Percentiles rank a stretch among this genome's conserved stretches.
These are phyloP conservation scores for Pseudogymnoascus sp. DNA, from an alignment of 2,329 filamentous ascomycete genomes.

Conservation along the genomic window DNA sequence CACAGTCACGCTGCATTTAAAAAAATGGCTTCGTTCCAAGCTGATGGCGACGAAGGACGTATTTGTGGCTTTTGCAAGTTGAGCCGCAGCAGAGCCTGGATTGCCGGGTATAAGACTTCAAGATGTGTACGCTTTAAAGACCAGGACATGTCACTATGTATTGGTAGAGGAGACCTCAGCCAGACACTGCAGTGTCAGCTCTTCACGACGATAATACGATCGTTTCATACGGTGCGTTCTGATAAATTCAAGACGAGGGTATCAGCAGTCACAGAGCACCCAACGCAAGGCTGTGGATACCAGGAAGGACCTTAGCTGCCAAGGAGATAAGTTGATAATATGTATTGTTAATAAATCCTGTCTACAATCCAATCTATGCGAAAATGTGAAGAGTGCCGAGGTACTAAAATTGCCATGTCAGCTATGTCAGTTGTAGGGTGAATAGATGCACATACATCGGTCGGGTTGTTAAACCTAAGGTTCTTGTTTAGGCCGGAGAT, in stretches of 20 bases:
- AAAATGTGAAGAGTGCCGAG: conserved; percentile 46
- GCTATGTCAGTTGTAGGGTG: conserved; percentile 5
- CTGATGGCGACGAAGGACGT: not conserved
- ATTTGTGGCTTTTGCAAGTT: not conserved
- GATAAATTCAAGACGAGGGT: not conserved
- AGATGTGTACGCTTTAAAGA: not conserved
- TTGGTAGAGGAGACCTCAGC: not conserved
- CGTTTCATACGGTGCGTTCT: not conserved
- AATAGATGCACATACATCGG: conserved; percentile 47
- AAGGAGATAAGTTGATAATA: not conserved
- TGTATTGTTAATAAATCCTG: conserved; percentile 5
- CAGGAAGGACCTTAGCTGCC: not conserved
- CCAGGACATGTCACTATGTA: not conserved
- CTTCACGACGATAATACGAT: not conserved
- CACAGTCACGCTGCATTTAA: not conserved
- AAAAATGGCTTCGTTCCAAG: not conserved
- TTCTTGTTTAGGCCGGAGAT: conserved; percentile 59
- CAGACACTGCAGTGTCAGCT: not conserved
- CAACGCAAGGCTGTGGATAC: too few relatives aligned
- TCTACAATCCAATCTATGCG: conserved; percentile 31
- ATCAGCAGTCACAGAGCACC: not conserved
- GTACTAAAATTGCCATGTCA: conserved; percentile 28
- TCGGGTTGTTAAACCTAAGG: conserved; percentile 71
- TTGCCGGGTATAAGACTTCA: not conserved
- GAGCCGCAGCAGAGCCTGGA: not conserved